phyloP scores from a whole-genome alignment of 2,329 filamentous ascomycete species.

The Exophiala xenobiotica region DNA sequence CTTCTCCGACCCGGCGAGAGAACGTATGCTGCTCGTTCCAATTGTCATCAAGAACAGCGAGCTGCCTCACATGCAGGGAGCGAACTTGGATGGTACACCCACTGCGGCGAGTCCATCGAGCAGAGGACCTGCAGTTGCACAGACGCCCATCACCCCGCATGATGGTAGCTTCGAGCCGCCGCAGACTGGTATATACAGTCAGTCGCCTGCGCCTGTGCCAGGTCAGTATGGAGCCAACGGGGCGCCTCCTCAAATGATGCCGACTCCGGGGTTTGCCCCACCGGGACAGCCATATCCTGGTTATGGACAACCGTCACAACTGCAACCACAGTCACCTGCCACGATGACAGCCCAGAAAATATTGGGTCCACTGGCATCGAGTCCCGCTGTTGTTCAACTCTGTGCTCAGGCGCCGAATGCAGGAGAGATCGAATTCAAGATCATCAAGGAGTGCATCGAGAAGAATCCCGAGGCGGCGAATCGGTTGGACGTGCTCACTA shows the following conservation, averaged over 20 bases:
- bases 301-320: constrained; percentile 17
- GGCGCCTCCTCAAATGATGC: constrained; percentile 37
- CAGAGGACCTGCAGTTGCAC: constrained; percentile 17
- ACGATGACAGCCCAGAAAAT: constrained; percentile 61
- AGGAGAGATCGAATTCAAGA: constrained; percentile 69
- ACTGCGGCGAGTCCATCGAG: constrained; percentile 16
- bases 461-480: constrained; percentile 64
- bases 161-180: constrained; percentile 37
- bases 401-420: constrained; percentile 68
- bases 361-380: constrained; percentile 61
- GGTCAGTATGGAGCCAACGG: constrained; percentile 36
- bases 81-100: constrained; percentile 33
- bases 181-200: constrained; percentile 10
- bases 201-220: constrained; percentile 28
- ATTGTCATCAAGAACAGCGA: constrained; percentile 73
- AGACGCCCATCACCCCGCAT: constrained; percentile 38
- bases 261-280: constrained; percentile 23
- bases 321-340: constrained; percentile 36
- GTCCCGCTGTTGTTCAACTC: constrained; percentile 67
- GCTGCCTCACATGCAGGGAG: constrained; percentile 36
- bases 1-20: constrained; percentile 68
- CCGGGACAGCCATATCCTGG: constrained; percentile 2
- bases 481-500: constrained; percentile 50
- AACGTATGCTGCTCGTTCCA: constrained; percentile 77
- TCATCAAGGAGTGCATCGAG: constrained; percentile 68